Base-by-base conservation (phyloP, 176 grass and related monocot genomes). In the Phyllostachys edulis region DNA sequence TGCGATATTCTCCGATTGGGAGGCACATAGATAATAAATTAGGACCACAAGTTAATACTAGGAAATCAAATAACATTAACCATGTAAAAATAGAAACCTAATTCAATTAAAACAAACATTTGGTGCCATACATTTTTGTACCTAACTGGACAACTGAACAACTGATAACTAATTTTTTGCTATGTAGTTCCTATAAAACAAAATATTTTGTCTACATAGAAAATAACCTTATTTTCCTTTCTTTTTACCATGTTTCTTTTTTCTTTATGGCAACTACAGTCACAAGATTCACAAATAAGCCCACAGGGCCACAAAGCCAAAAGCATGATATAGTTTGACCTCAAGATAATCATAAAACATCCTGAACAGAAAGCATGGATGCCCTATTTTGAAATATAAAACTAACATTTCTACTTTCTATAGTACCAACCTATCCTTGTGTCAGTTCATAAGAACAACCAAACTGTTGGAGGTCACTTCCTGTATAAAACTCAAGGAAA, bases 211-310 rank as follows among this genome's bases (percentile, higher is more conserved):
- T n/a, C n/a, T 27, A 29, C 16, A 32, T 46, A 32, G 1, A 46
- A 15, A 63, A 46, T 15, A 9, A 65, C 42, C 16, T 66, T 66
- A 1, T 47, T 64, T 32, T 20, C 14, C 3, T 49, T 10, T 21
- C 5, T 34, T 23, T 44, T 63, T 63, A 79, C 16, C 16, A 36
- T 36, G 6, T 36, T 54, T n/a, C n/a, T 21, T 50, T 49, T 49
- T 36, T 14, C 9, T 49, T 27, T 50, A 26, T 40, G 62, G 27
- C 5, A 56, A n/a, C 7, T 36, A 16, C 55, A 77, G 9, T 61
- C n/a, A 11, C 3, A 78, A 5, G 76, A 78, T 78, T 63, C 60
- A 47, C 61, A 79, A 14, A 63, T 32, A 77, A 79, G 29, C 18
- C 9, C 17, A 75, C 34, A 24, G 6, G 26, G 11, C 20, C 68